Evolutionary conservation across 805 yeast species (phyloP).

Genomic region (Metschnikowia colocasiae): DNA sequence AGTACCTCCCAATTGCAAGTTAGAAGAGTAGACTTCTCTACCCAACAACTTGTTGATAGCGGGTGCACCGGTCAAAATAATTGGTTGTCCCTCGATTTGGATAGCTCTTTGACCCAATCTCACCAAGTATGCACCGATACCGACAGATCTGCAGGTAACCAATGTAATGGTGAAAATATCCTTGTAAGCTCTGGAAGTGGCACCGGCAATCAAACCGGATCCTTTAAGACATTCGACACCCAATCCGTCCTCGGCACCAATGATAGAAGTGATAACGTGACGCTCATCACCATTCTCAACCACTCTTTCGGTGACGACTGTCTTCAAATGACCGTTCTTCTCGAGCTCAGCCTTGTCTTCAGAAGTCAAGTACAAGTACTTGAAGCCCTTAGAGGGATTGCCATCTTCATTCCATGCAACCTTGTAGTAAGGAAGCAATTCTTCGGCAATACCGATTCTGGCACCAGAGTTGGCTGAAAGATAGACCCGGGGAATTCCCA

Average conservation of each 20-base stretch:
- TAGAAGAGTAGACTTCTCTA: constrained; percentile 94
- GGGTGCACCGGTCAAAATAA: constrained; percentile 98
- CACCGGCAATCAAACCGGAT: constrained; percentile 98
- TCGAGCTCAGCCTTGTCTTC: constrained; percentile 58
- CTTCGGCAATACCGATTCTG: constrained; percentile 97
- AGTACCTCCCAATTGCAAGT: constrained; percentile 98
- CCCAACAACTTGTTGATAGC: constrained; percentile 96
- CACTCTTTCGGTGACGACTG: constrained; percentile 69
- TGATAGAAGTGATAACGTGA: constrained; percentile 73
- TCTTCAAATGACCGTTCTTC: constrained; percentile 54
- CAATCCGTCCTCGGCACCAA: constrained; percentile 93
- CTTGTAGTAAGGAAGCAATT: constrained; percentile 79
- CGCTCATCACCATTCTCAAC: constrained; percentile 87
- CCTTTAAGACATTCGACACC: constrained; percentile 99
- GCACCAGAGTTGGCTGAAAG: constrained; percentile 99
- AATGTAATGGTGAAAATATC: constrained; percentile 97
- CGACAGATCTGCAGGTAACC: constrained; percentile 99
- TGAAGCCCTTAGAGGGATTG: constrained; percentile 81
- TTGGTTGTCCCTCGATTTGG: constrained; percentile 98
- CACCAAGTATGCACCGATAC: constrained; percentile 98
- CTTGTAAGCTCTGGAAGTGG: constrained; percentile 94
- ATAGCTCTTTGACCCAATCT: constrained; percentile 98
- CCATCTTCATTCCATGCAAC: constrained; percentile 87
- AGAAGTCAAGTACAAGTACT: constrained; percentile 75
- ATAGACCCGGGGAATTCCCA: constrained; percentile 93